Conservation (phyloP, 2,329 filamentous ascomycete species). For the Colletotrichum nymphaeae region DNA sequence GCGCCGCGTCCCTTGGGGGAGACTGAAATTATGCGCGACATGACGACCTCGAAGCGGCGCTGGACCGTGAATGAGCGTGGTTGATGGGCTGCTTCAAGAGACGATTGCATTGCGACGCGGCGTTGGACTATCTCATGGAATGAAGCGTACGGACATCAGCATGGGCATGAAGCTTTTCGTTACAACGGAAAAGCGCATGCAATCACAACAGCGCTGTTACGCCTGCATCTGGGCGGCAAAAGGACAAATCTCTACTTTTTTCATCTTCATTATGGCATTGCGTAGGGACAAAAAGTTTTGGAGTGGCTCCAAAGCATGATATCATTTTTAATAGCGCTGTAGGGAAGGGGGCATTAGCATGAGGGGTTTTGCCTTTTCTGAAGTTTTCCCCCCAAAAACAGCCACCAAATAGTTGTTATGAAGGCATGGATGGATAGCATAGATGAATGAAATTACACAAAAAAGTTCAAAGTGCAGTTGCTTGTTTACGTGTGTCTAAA, state of each 20-base stretch:
- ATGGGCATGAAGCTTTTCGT: too few species aligned
- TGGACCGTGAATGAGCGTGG: conserved; percentile 66
- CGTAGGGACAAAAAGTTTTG: not conserved
- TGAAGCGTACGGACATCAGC: not conserved
- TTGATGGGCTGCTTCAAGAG: not conserved
- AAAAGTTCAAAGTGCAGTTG: not conserved
- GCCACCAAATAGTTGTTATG: not conserved
- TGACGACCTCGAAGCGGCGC: conserved; percentile 60
- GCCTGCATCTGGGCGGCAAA: conserved; percentile 14
- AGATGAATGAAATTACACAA: not conserved
- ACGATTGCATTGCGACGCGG: not conserved
- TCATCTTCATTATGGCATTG: conserved; percentile 18
- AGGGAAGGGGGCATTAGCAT: not conserved
- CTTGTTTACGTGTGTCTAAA: not conserved
- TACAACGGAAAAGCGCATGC: conserved; percentile 7
- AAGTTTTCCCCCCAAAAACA: not conserved
- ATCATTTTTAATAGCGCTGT: conserved; percentile 21
- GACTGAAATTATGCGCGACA: conserved; percentile 57
- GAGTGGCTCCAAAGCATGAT: not conserved
- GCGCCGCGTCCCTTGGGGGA: conserved; percentile 55
- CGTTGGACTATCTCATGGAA: not conserved
- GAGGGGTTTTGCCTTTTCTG: not conserved
- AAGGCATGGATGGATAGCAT: conserved; percentile 3
- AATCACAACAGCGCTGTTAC: not conserved
- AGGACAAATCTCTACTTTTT: conserved; percentile 21